Base-by-base conservation (phyloP, 257 asterid species). In the Avicennia marina region DNA sequence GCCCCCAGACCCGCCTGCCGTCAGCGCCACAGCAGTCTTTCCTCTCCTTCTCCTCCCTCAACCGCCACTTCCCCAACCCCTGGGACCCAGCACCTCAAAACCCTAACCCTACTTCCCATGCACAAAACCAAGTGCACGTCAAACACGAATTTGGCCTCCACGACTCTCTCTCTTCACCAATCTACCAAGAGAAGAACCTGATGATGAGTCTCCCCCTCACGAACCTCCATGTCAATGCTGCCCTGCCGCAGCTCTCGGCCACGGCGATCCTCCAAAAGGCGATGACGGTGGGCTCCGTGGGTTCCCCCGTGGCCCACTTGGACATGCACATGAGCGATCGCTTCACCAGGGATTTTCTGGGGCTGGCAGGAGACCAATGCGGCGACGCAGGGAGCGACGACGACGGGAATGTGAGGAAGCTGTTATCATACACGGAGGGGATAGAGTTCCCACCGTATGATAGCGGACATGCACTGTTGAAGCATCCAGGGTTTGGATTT, bases 401-500 rank as follows among this genome's bases (percentile, higher is more conserved):
- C 13, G 49, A 43, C 13, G 18, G 13, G 4, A 43, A 20, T 43
- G 49, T 16, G 19, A 16, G 49, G 49, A 4, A 43, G 33, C 3
- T 29, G 33, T 7, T 29, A 7, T 2, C 3, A 7, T 7, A 7
- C 33, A 7, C 33, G 5, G 33, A 2, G 33, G 33, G 33, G 7
- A 2, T 29, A 7, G 7, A 29, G 33, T 2, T 29, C 33, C 33
- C 33, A n/a, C 44, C 74, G 8, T 86, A 68, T 48, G 87, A 78
- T 27, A 67, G 76, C 13, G 77, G 67, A 59, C 70, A 43, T 26
- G 71, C 86, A 1, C 32, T 72, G 64, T 10, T 81, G 78, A 77
- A 73, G 67, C 78, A 73, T 56, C 80, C 75, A 48, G 72, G 69
- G 40, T 82, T 68, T 43, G 86, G 81, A 54, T 82, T 81, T 61